These are phyloP conservation scores for Mycotypha africana DNA, from an alignment of 371 early-diverging fungal species.

Conservation along the genomic window DNA sequence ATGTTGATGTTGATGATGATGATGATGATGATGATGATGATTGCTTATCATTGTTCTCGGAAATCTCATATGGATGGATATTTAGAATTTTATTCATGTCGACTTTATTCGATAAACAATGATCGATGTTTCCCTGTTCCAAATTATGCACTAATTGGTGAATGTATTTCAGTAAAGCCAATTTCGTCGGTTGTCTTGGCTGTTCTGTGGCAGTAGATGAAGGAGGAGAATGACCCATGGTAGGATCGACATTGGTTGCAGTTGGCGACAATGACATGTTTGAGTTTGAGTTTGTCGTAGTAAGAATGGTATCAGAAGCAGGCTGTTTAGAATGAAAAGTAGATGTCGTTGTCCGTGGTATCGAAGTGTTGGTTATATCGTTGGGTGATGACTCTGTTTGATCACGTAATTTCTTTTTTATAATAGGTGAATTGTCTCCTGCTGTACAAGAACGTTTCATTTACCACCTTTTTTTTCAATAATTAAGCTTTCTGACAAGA, in stretches of 20 bases:
- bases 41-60: too few relatives aligned
- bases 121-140: slow-evolving; percentile 35
- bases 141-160: slow-evolving; percentile 29
- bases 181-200: too few relatives aligned
- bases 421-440: slow-evolving; percentile 11
- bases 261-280: too few relatives aligned
- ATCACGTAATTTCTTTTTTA: slow-evolving; percentile 20
- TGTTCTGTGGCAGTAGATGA: too few relatives aligned
- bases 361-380: slow-evolving; percentile 6
- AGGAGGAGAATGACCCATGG: too few relatives aligned
- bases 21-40: too few relatives aligned
- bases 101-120: slow-evolving; percentile 23
- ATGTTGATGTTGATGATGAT: too few relatives aligned
- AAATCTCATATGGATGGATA: slow-evolving; percentile 1
- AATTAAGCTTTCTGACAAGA: too few relatives aligned
- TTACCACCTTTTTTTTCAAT: slow-evolving; percentile 3
- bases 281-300: background rate
- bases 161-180: slow-evolving; percentile 25
- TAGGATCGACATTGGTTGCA: too few relatives aligned
- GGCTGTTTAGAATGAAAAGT: too few relatives aligned
- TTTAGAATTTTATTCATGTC: slow-evolving; percentile 2
- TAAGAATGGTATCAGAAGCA: too few relatives aligned
- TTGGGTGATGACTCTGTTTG: slow-evolving; percentile 3
- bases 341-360: too few relatives aligned
- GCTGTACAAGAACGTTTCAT: slow-evolving; percentile 23